Base-by-base conservation (phyloP, 306 rosid genomes). In the Cicer chorassanicum region DNA sequence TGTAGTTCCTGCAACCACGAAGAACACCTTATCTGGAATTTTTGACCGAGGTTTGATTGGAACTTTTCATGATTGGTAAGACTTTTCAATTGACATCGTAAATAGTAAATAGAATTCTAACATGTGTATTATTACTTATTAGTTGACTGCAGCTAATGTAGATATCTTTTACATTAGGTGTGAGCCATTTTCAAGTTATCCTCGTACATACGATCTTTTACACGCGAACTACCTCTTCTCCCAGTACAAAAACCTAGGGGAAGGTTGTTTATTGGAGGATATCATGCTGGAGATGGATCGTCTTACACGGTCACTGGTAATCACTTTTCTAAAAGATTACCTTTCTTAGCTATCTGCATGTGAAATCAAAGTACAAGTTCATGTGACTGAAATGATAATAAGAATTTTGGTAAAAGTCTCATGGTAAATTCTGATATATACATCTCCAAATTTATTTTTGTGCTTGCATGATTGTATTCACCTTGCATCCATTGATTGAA, bases 251-350 rank as follows among this genome's bases (percentile, higher is more conserved):
- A 83, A 55, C 65, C 66, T 29, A 15, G 83, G 85, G 65, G 84
- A 89, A 72, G 89, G 88, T 65, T 91, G 96, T 80, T 65, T 81
- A 62, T 56, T 91, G 77, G 97, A 85, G 82, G 97, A 94, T 86
- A 86, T 94, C 83, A 84, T 94, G 90, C 83, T 91, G 68, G 98
- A 94, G 87, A 94, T 94, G 89, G 96, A 94, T 85, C 96, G 98
- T 18, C 90, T 94, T 21, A 44, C 77, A 38, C 85, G 97, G 16
- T 96, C 99, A 34, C 86, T 79, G 99, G 99, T 94, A 88, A 74
- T 73, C 18, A 55, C 41, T 77, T 42, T 46, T 73, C 11, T 49
- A 8, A 19, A 53, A 13, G 45, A 41, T 65, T 64, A 19, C 65
- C 64, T 75, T 41, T 34, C 29, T 29, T 78, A 48, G 41, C 29